Evolutionary conservation across 805 yeast genomes (phyloP), one percentile per base, ranked within the genome.

Genomic region (Starmerella stigmatis): DNA sequence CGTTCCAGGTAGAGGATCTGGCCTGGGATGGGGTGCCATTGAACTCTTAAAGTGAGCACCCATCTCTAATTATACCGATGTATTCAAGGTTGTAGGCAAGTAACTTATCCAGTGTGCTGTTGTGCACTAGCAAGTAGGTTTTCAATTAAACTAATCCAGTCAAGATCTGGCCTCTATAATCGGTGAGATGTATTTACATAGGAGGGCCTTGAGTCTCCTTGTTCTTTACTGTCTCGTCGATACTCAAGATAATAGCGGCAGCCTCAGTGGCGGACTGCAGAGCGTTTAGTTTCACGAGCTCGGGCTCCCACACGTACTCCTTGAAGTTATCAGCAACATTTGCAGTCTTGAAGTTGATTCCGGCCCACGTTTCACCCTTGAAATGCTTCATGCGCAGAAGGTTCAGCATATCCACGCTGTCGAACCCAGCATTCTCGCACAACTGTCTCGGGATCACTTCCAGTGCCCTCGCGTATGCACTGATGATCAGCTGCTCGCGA

Each of bases 371-470:
- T 58, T 89, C 94, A 51, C 94, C 96, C 62, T 83, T 83, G 44
- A 94, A 92, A 60, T 92, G 99, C 16, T 85, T 81, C 74, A 92
- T 82, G 66, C 99, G 78, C 60, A 92, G 71, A 60, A 81, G 76
- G 64, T 92, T 92, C 57, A 92, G 75, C 49, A 92, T 68, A 62
- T 92, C 97, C n/a, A 94, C 85, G 17, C 94, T 94, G 62, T 92
- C 99, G 55, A 92, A 79, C 5, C 99, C 99, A n/a, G 96, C 98
- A 64, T 92, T 92, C 62, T 92, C 98, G 70, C 97, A 89, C 53
- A 92, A 72, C 63, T 92, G 97, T 63, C 97, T 80, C 55, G 99
- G 99, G 57, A 92, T 86, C 22, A 92, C 79, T 67, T 92, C 99
- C 47, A 92, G 71, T 1, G 97, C 94, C 55, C 82, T 81, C 20